These are phyloP conservation scores for Akanthomyces lecanii DNA, from an alignment of 2,329 filamentous ascomycete genomes.

Conservation along the genomic window DNA sequence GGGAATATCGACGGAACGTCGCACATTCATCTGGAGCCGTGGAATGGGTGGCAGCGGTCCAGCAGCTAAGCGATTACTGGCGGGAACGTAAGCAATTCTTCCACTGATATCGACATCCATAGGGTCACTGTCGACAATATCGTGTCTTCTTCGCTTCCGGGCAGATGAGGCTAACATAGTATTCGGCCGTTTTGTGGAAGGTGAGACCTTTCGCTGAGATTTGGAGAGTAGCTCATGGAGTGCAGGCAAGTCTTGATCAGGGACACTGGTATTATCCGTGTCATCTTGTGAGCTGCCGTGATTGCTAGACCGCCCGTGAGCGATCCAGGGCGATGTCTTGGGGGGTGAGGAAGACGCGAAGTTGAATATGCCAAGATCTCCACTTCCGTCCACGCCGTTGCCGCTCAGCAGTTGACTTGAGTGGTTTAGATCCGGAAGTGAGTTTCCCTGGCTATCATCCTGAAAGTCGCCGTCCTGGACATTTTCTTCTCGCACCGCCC, in stretches of 20 bases:
- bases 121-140: constrained; percentile 31
- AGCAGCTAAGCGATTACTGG: neutral
- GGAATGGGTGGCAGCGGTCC: constrained; percentile 14
- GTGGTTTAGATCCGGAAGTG: constrained; percentile 28
- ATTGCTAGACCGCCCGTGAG: constrained; percentile 29
- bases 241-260: constrained; percentile 36
- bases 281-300: constrained; percentile 32
- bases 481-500: constrained; percentile 35
- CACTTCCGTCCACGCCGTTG: constrained; percentile 17
- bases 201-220: constrained; percentile 15
- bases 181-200: constrained; percentile 22
- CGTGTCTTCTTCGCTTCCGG: constrained; percentile 29
- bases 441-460: constrained; percentile 45
- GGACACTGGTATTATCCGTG: constrained; percentile 35
- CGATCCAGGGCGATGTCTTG: constrained; percentile 26
- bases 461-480: constrained; percentile 49
- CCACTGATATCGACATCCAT: constrained; percentile 21
- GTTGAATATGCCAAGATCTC: constrained; percentile 20
- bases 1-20: neutral
- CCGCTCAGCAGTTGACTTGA: constrained; percentile 32
- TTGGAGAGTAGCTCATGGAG: constrained; percentile 32
- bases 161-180: constrained; percentile 25
- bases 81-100: neutral
- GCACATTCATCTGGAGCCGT: constrained; percentile 4
- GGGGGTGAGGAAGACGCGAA: constrained; percentile 28